Base-by-base conservation (phyloP, 192 early-diverging fungal species). In the Backusella tarrabulga region DNA sequence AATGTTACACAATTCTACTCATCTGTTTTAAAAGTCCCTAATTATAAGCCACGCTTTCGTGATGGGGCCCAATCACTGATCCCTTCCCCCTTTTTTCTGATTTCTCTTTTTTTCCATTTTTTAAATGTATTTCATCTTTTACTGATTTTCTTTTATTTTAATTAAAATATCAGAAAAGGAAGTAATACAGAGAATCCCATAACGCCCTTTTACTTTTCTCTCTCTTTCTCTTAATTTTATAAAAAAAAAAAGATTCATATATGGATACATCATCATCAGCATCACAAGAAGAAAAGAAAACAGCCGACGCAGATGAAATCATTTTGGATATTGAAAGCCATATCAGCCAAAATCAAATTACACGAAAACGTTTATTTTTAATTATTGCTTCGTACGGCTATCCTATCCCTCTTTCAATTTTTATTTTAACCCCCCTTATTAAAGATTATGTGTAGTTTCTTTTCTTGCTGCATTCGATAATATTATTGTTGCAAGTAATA, bases 401-500 rank as follows among this genome's bases (percentile, higher is more conserved):
- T 15, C 35, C 14, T 14, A 8, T 44, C 42, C 14, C 36, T 68
- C 34, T 40, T 40, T 35, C 21, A 21, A 11, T 19, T 40, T 23
- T 38, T 70, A 32, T 42, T 42, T 41, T 44, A 42, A 42, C 19
- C 3, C 19, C n/a, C 34, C 1, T 44, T 44, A 14, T n/a, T 19
- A 17, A 19, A 81, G 79, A 6, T 36, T 81, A n/a, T 81, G 79
- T 44, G 70, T 68, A 9, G 67, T 81, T 54, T 76, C 74, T 52
- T 77, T 74, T 52, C 32, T 81, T 36, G 79, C 79, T 19, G 79
- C 79, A 2, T 81, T 81, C 69, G 79, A 81, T n/a, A 81, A 81
- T 54, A 81, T 81, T 19, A 68, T 74, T 46, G 72, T 81, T 34
- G 69, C 79, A 0, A 76, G 70, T 26, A 81, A 81, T 68, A 74